Evolutionary conservation across 139 green algal genomes (phyloP).

Genomic region (Volvox africanus): DNA sequence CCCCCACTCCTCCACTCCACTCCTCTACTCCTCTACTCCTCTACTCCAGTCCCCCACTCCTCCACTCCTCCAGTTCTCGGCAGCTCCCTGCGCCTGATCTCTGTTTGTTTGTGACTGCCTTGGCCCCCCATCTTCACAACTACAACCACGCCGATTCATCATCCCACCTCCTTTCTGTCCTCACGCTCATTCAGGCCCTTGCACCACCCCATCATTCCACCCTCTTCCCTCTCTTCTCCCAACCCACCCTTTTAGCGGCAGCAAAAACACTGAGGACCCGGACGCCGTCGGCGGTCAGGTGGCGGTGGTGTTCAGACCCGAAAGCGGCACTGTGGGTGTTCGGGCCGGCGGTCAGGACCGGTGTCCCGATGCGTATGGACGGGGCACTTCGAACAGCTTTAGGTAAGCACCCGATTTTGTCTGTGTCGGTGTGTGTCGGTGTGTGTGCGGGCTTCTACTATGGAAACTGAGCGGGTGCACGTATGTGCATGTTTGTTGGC

Average conservation of each 20-base stretch:
- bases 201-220: no score
- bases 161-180: not conserved
- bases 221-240: no score
- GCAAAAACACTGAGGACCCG: not conserved
- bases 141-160: not conserved
- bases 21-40: not conserved
- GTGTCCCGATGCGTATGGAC: not conserved
- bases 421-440: no score
- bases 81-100: no score
- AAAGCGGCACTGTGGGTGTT: not conserved
- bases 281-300: not conserved
- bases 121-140: not conserved
- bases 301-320: not conserved
- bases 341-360: not conserved
- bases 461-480: no score
- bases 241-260: not conserved
- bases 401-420: not conserved
- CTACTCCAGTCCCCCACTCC: no score
- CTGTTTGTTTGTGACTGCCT: no score
- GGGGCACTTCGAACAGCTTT: not conserved
- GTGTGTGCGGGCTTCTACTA: no score
- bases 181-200: no score
- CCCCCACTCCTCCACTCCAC: no score
- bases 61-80: not conserved
- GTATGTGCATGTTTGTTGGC: no score